Base-by-base conservation (phyloP, 306 rosid species). In the Senna siamea region DNA sequence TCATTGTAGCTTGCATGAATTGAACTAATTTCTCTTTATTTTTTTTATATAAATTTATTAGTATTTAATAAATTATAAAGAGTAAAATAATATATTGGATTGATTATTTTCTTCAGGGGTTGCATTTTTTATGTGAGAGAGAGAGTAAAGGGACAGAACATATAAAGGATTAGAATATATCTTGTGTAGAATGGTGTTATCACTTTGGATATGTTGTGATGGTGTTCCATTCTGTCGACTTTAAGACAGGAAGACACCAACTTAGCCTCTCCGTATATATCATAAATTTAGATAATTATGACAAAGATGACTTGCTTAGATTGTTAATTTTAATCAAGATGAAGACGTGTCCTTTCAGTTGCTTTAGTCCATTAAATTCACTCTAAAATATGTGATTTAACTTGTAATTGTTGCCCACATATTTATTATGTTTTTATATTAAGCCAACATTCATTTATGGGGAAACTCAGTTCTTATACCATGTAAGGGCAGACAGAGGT, bases 61-160 rank as follows among this genome's bases (percentile, higher is more conserved):
- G 18, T 9, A 32, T 59, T 54, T 43, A 61, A 41, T 65, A 51
- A 66, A 34, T 71, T 14, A 46, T 46, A 75, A 30, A 17, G 8
- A 8, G 38, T 0, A 69, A 55, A 20, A 54, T 10, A 54, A 20
- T 54, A 20, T 8, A 7, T 18, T 52, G 57, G 17, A 35, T 38
- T 50, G 47, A 44, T 73, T 58, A 17, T 47, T 64, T n/a, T 73
- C 32, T 59, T 22, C 28, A 65, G 30, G 62, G 35, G 56, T 26
- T 73, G 71, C 78, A 26, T 41, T 47, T 55, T 65, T 61, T 55
- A 48, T 34, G 46, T 46, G 13, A 20, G 47, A 51, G 22, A 59
- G 68, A 51, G 22, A 59, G 68, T 50, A 60, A 60, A 32, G 32
- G 57, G 26, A 57, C 8, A 67, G 34, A 19, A 58, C 3, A 60